Evolutionary conservation across 2,329 filamentous ascomycete species (phyloP).

Genomic region (Aspergillus phoenicis): DNA sequence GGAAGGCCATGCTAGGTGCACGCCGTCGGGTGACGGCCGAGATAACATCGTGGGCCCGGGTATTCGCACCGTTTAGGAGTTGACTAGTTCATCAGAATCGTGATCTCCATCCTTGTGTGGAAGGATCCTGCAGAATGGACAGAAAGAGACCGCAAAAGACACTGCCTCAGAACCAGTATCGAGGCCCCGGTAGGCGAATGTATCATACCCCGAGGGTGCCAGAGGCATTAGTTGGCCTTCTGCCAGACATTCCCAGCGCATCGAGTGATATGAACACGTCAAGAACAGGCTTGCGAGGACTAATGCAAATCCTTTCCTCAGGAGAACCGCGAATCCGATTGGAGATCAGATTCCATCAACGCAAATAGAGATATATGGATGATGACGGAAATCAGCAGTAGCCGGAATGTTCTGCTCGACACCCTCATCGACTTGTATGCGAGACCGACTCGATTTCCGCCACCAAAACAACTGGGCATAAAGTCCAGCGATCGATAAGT

Average conservation of each 20-base stretch:
- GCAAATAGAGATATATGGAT: too few relatives aligned
- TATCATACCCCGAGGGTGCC: too few relatives aligned
- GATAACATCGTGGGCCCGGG: conserved; percentile 70
- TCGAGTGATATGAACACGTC: conserved; percentile 81
- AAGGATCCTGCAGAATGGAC: not conserved
- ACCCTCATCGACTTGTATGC: not conserved
- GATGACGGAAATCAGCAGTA: too few relatives aligned
- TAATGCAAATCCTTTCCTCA: too few relatives aligned
- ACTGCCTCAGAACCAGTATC: conserved; percentile 87
- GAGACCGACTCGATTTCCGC: not conserved
- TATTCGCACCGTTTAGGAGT: conserved; percentile 54
- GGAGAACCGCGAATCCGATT: too few relatives aligned
- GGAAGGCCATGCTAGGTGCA: conserved; percentile 82
- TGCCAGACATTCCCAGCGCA: conserved; percentile 95
- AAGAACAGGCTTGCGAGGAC: conserved; percentile 36
- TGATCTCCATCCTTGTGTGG: not conserved
- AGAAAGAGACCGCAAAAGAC: conserved; percentile 81
- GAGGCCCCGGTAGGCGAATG: conserved; percentile 76
- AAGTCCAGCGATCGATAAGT: conserved; percentile 2
- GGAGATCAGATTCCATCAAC: too few relatives aligned
- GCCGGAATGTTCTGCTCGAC: too few relatives aligned
- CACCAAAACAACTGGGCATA: not conserved
- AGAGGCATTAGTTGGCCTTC: conserved; percentile 56
- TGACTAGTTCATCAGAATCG: conserved; percentile 50
- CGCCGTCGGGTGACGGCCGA: conserved; percentile 69